Conservation (phyloP, 2,329 filamentous ascomycete genomes). For the Pseudocercospora fijiensis region DNA sequence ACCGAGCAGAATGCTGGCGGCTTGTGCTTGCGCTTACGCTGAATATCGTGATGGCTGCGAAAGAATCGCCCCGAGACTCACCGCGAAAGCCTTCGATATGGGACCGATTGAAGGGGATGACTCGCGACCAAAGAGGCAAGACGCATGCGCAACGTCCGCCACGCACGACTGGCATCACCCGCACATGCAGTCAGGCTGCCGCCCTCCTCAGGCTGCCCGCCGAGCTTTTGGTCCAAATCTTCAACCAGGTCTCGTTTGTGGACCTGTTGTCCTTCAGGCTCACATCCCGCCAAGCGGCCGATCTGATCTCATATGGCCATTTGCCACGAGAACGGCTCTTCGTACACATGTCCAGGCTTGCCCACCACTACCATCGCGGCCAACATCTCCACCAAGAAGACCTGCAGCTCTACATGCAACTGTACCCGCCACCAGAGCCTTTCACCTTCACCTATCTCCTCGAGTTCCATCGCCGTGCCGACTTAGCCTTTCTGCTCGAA, state of each 20-base stretch:
- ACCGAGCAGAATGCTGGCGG: neutral
- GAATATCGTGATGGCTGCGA: neutral
- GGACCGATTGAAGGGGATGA: neutral
- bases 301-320: slow-evolving; percentile 6
- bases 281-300: slow-evolving; percentile 2
- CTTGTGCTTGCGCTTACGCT: neutral
- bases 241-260: slow-evolving; percentile 1
- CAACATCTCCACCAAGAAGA: neutral
- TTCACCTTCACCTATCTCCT: slow-evolving; percentile 10
- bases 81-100: neutral
- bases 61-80: neutral
- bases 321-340: slow-evolving; percentile 10
- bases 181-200: no score
- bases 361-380: neutral
- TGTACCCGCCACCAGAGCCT: slow-evolving; percentile 12
- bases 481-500: neutral
- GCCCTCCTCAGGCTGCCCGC: slow-evolving; percentile 10
- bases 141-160: neutral
- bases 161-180: neutral
- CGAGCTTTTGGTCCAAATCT: slow-evolving; percentile 11
- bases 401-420: slow-evolving; percentile 8
- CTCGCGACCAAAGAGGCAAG: neutral
- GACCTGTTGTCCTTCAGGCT: slow-evolving; percentile 5
- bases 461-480: slow-evolving; percentile 6
- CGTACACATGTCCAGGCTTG: neutral